These are phyloP conservation scores for Paramecium biaurelia DNA, from an alignment of 73 alveolate genomes.

Conservation along the genomic window DNA sequence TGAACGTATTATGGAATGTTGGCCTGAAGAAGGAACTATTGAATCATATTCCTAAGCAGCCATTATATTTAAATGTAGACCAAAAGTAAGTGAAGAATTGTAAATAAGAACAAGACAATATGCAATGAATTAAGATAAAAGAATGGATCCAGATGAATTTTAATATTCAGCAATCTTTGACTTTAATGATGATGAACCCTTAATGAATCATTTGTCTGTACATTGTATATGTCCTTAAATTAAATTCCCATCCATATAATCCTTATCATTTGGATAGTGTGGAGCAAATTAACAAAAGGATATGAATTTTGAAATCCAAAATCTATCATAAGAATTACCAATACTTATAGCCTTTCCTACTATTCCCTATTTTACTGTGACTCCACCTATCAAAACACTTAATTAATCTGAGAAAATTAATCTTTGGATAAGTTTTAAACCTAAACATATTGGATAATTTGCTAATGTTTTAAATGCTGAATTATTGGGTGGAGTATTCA, in stretches of 20 bases:
- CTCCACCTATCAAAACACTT: slow-evolving; percentile 88
- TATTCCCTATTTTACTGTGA: slow-evolving; percentile 91
- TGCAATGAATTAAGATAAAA: slow-evolving; percentile 74
- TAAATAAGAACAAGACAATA: slow-evolving; percentile 56
- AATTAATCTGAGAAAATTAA: slow-evolving; percentile 86
- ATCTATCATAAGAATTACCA: slow-evolving; percentile 92
- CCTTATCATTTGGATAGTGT: slow-evolving; percentile 91
- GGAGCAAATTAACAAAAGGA: slow-evolving; percentile 89
- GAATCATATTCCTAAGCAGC: slow-evolving; percentile 92
- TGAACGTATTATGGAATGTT: slow-evolving; percentile 93
- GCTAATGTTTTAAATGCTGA: slow-evolving; percentile 74
- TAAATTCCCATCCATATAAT: slow-evolving; percentile 77
- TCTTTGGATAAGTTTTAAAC: slow-evolving; percentile 90
- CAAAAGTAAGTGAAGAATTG: slow-evolving; percentile 66
- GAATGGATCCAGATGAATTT: slow-evolving; percentile 74
- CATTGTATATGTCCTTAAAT: slow-evolving; percentile 93
- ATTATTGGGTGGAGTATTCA: slow-evolving; percentile 85
- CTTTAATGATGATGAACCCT: slow-evolving; percentile 83
- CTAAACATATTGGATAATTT: slow-evolving; percentile 95
- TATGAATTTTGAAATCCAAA: slow-evolving; percentile 84
- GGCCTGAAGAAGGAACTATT: slow-evolving; percentile 92
- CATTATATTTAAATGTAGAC: slow-evolving; percentile 83
- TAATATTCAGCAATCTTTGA: slow-evolving; percentile 76
- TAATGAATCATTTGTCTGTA: slow-evolving; percentile 93
- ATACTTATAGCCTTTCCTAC: slow-evolving; percentile 83